Evolutionary conservation across 1,284 basidiomycete species (phyloP), one percentile per base, ranked within the genome.

Genomic region (Pseudozyma sp.): DNA sequence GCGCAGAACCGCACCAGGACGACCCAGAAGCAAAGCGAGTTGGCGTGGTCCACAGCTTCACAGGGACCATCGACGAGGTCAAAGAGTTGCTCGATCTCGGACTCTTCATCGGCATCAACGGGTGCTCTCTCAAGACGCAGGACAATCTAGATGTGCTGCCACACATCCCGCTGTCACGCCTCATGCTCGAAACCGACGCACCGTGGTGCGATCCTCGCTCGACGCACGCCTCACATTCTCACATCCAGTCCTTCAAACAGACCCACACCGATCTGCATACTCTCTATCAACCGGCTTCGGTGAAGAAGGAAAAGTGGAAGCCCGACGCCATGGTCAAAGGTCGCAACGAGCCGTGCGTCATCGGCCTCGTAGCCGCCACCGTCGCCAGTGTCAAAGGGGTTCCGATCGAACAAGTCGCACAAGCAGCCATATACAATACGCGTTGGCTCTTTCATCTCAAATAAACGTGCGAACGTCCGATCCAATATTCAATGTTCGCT

Each of bases 21-120:
- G 63, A 68, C 33, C 24, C 40, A 1, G 11, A 54, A 3, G 50
- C 59, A 17, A 71, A 59, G 44, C 52, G 61, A 8, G 67, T 81
- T 0, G 82, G 82, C 29, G 92, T 94, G 8, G 92, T 94, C 8
- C 94, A 95, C 84, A 92, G 91, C 75, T 94, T 94, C 84, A 94
- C 93, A 0, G 94, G 93, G 0, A 89, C 88, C 0, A 72, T 82
- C 1, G 87, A 88, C 29, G 92, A 95, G 83, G 89, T 89, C 48
- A 79, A 85, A 8, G 92, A 95, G 80, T 85, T 93, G 58, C 89
- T 94, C 16, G 59, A 64, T 13, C 55, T 82, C 19, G 80, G 79
- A 5, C 66, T 81, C 8, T 82, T 65, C 49, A 88, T 93, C 59
- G 90, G 90, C 56, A 85, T 93, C 57, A 94, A 94, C 73, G 93